Percentiles rank a stretch among this genome's conserved stretches.
These are phyloP conservation scores for Helicocarpus griseus DNA, from an alignment of 2,329 filamentous ascomycete genomes.

Conservation along the genomic window DNA sequence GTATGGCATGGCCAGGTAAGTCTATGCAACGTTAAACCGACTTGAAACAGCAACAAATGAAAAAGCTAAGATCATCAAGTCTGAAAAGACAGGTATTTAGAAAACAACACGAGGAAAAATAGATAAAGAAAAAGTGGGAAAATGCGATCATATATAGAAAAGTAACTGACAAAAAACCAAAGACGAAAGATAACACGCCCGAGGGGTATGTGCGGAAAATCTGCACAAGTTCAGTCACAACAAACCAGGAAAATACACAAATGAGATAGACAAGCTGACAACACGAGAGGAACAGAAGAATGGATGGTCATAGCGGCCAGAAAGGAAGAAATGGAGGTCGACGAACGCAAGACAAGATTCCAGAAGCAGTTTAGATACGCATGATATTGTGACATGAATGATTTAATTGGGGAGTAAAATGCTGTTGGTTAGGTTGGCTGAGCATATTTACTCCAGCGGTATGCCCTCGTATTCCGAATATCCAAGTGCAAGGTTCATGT, in stretches of 20 bases:
- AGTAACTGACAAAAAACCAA: neutral
- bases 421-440: neutral
- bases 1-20: no score
- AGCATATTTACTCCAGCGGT: constrained; percentile 42
- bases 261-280: neutral
- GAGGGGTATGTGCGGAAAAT: constrained; percentile 5
- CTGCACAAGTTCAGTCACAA: neutral
- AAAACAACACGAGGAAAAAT: neutral
- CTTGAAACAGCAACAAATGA: neutral
- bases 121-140: neutral
- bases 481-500: constrained; percentile 87
- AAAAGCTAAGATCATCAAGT: neutral
- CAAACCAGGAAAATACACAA: neutral
- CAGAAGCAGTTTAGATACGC: neutral
- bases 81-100: neutral
- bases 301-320: neutral
- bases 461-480: constrained; percentile 86
- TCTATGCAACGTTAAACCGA: no score
- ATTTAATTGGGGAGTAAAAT: neutral
- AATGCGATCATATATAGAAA: neutral
- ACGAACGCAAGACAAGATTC: neutral
- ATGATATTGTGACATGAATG: neutral
- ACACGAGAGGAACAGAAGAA: constrained; percentile 1
- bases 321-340: neutral
- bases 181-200: neutral